A percentile compares a stretch with the other conserved stretches of the same genome.
phyloP scores from a whole-genome alignment of 2,329 filamentous ascomycete genomes.

The Dactylellina cionopaga region DNA sequence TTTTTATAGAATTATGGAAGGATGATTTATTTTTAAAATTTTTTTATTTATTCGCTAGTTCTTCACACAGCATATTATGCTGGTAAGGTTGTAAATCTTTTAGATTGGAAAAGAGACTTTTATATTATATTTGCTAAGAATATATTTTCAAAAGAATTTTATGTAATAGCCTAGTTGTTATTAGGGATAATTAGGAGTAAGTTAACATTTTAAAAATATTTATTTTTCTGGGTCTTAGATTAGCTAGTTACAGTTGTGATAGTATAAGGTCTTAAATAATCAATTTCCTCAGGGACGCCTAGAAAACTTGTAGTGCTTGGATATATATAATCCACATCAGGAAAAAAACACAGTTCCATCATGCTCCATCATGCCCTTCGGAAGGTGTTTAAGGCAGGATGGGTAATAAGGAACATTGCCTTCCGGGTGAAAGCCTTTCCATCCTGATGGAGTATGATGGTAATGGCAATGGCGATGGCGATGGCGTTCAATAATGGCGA shows the following conservation, averaged over 20 bases:
- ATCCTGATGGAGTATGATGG: no score
- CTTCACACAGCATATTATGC: conserved; percentile 66
- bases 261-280: conserved; percentile 5
- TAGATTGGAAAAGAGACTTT: conserved; percentile 13
- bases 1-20: conserved; percentile 65
- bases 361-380: no score
- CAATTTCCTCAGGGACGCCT: conserved; percentile 35
- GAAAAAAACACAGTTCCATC: no score
- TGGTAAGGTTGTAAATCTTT: conserved; percentile 59
- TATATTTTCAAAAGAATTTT: conserved; percentile 9
- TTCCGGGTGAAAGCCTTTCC: no score
- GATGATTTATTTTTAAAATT: conserved; percentile 66
- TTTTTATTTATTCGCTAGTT: conserved; percentile 64
- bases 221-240: conserved; percentile 43
- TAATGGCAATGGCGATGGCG: no score
- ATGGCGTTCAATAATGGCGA: no score
- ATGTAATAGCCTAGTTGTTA: conserved; percentile 56
- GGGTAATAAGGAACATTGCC: no score
- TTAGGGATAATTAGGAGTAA: conserved; percentile 66
- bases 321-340: neutral
- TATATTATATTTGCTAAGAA: conserved; percentile 12
- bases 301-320: conserved; percentile 13
- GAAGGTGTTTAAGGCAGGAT: no score
- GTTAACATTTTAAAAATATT: conserved; percentile 47
- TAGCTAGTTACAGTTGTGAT: conserved; percentile 19